Base-by-base conservation (phyloP, 2,329 filamentous ascomycete species). In the Colletotrichum tamarilloi region DNA sequence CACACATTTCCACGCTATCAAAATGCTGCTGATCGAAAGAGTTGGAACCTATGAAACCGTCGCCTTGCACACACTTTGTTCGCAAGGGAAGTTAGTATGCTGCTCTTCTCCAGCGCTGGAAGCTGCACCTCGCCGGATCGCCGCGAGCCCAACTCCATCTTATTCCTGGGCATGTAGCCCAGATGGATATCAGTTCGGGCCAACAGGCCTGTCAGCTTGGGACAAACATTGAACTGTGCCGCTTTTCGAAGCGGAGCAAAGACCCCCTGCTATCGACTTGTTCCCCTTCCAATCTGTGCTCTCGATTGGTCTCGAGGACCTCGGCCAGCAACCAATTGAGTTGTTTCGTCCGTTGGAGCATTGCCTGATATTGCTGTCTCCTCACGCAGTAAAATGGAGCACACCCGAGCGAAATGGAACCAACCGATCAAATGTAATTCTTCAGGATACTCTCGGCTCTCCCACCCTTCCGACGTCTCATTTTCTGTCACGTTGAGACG, bases 361-460 rank as follows among this genome's bases (percentile, higher is more conserved):
- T 62, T 62, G 58, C 49, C 57, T 68, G 57, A 62, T 57, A 19
- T 57, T 62, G 52, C 56, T n/a, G 56, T 49, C 60, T 35, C 46
- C 14, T 63, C 60, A 38, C 42, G 46, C 60, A 7, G 22, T 12
- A 28, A 9, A 19, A 55, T 63, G 42, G 60, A 32, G 46, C 46
- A 42, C 26, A 6, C 22, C 11, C 19, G 46, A 55, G 11, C 4
- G 26, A 53, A 5, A 35, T 4, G 46, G 35, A 26, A 49, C 26
- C 35, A 59, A 35, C 38, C 22, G n/a, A 58, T 14, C 19, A 60
- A 30, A 19, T n/a, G n/a, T 1, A 7, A 52, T 32, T 35, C 56
- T 53, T 26, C 35, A 22, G 16, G 52, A 68, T 57, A 69, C 59
- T 24, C 16, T n/a, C 24, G 9, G 12, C 7, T n/a, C 30, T 63